Evolutionary conservation across 495 filamentous ascomycete species (phyloP).

Genomic region (Tuber indicum): DNA sequence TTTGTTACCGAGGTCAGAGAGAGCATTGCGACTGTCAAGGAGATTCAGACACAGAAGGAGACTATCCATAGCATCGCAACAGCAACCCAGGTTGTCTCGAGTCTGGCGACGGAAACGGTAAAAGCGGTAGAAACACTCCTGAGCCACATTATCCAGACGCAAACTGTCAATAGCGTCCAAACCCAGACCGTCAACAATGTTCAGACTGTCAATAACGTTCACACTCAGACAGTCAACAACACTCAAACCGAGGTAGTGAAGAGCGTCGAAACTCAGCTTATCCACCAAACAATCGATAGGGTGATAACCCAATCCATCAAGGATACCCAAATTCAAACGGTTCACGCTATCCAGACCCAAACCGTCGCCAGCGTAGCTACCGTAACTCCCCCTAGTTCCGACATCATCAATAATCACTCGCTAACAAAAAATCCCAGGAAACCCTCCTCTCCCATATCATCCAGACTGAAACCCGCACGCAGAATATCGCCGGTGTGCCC

Average conservation of each 20-base stretch:
- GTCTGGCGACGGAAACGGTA: slow-evolving; percentile 16
- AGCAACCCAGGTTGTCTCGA: slow-evolving; percentile 17
- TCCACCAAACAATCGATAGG: slow-evolving; percentile 15
- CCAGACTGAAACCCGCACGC: slow-evolving; percentile 15
- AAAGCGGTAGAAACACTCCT: neutral
- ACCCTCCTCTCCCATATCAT: slow-evolving; percentile 21
- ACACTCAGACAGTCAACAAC: slow-evolving; percentile 20
- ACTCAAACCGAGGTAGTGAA: slow-evolving; percentile 27
- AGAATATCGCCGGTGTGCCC: slow-evolving; percentile 18
- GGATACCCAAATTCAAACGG: slow-evolving; percentile 1
- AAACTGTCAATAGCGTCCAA: slow-evolving; percentile 20
- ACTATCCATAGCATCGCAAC: slow-evolving; percentile 12
- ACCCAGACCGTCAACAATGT: slow-evolving; percentile 17
- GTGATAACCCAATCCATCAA: slow-evolving; percentile 7
- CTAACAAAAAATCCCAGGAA: slow-evolving; percentile 22
- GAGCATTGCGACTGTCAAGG: too few relatives aligned
- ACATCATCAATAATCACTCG: slow-evolving; percentile 30
- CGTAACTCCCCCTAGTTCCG: slow-evolving; percentile 8
- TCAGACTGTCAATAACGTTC: slow-evolving; percentile 14
- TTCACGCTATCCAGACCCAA: slow-evolving; percentile 28
- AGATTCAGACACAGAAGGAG: slow-evolving; percentile 15
- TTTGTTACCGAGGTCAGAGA: too few relatives aligned
- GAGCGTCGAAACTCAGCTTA: slow-evolving; percentile 16
- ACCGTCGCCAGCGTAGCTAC: slow-evolving; percentile 25
- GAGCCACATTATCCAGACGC: slow-evolving; percentile 9